Base-by-base conservation (phyloP, 2,329 filamentous ascomycete genomes). In the Leptographium procerum region DNA sequence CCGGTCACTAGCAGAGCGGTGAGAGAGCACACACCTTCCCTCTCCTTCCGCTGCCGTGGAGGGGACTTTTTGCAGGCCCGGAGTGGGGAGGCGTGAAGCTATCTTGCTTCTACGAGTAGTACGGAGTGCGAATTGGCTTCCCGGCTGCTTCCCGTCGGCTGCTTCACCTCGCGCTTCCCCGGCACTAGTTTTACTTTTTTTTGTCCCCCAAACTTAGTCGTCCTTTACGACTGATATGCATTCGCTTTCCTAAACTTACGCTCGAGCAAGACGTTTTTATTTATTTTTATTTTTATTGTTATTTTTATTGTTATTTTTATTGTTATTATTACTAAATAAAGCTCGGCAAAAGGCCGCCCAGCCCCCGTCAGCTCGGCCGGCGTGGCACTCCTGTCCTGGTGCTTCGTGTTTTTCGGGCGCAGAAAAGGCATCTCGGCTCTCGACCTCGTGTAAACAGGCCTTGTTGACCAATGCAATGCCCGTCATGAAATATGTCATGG, bases 81-180 rank as follows among this genome's bases (percentile, higher is more conserved):
- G 47, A 52, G 47, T 43, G 51, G 52, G 53, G 56, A 40, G 52
- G 45, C 48, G 60, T 61, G 60, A 47, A 31, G 53, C 53, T 55
- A 53, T 57, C 55, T 9, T 51, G 26, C 47, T 45, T 45, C n/a
- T 45, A n/a, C 16, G n/a, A n/a, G 16, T 22, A 22, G 45, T 19
- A 28, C 47, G 47, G 47, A 50, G 26, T 5, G 8, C 26, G 24
- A 50, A 36, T 43, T 43, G 34, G 52, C 48, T 19, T 48, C 54
- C 54, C 60, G 60, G 57, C 31, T 31, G 55, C 51, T 55, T 62
- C 59, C 61, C 61, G 61, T 54, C 58, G 43, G 52, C 53, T 56
- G 56, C 53, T 29, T 55, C 33, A 52, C 43, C 57, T 45, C 52
- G 56, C 48, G n/a, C 36, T 57, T 55, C 52, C 50, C 34, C 59